Conservation (phyloP, 805 yeast genomes). For the Ogataea paraovalis region DNA sequence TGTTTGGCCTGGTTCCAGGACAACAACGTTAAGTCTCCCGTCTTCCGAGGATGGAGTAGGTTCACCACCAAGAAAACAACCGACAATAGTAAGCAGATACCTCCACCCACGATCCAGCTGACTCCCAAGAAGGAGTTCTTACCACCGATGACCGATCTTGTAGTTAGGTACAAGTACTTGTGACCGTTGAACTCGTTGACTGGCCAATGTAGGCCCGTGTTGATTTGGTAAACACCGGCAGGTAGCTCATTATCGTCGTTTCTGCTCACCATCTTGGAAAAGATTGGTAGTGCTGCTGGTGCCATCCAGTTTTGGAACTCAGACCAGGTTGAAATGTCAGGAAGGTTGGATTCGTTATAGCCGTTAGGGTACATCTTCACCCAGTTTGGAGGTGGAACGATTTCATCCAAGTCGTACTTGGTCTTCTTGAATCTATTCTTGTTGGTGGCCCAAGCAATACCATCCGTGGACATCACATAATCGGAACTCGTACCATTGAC, state of each 20-base stretch:
- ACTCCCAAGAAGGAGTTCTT: constrained; percentile 70
- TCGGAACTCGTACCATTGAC: constrained; percentile 40
- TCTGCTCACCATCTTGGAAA: constrained; percentile 61
- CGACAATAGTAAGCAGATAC: constrained; percentile 58
- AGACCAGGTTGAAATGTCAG: constrained; percentile 63
- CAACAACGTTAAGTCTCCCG: constrained; percentile 66
- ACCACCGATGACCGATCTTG: constrained; percentile 73
- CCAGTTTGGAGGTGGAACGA: constrained; percentile 88
- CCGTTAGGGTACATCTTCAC: constrained; percentile 65
- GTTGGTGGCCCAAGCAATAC: constrained; percentile 73
- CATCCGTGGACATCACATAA: constrained; percentile 44
- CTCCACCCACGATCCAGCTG: constrained; percentile 73
- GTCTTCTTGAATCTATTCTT: constrained; percentile 62
- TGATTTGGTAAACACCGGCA: constrained; percentile 59
- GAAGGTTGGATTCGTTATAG: constrained; percentile 63
- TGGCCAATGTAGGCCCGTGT: constrained; percentile 76
- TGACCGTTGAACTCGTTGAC: constrained; percentile 64
- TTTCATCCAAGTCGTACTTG: constrained; percentile 50
- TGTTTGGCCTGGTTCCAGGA: constrained; percentile 52
- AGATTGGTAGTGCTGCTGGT: constrained; percentile 67
- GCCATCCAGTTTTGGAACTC: constrained; percentile 86
- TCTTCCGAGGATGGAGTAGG: constrained; percentile 60
- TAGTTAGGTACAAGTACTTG: constrained; percentile 63
- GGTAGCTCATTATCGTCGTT: constrained; percentile 53
- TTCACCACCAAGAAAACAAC: constrained; percentile 50